Evolutionary conservation across 179 eudicot genomes (phyloP).

Genomic region (Vitellaria paradoxa): DNA sequence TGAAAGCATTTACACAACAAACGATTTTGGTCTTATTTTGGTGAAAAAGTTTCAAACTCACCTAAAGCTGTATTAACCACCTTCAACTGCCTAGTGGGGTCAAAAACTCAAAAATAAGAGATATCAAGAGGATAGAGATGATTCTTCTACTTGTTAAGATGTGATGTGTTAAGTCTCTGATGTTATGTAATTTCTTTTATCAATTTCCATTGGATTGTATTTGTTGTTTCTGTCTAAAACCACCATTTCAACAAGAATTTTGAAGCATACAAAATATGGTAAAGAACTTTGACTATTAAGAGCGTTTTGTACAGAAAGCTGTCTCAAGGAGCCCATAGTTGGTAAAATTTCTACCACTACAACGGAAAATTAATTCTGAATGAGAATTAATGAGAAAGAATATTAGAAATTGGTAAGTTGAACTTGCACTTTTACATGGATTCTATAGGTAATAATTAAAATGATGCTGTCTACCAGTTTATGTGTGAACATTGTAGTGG

Average conservation of each 20-base stretch:
- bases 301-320: too few species aligned
- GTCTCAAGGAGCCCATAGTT: too few species aligned
- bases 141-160: not conserved
- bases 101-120: too few species aligned
- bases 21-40: too few species aligned
- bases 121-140: too few species aligned
- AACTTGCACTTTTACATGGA: slow-evolving; percentile 9
- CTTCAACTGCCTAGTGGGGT: too few species aligned
- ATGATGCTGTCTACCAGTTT: not conserved
- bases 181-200: not conserved
- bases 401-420: not conserved
- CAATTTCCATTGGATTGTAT: not conserved
- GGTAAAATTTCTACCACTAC: too few species aligned
- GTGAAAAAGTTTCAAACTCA: too few species aligned
- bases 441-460: not conserved
- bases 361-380: not conserved
- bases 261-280: not conserved
- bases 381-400: not conserved
- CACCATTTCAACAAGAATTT: too few species aligned
- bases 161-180: not conserved
- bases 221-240: not conserved
- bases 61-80: too few species aligned
- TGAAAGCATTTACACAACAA: too few species aligned
- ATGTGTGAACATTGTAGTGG: not conserved
- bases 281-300: too few species aligned